Evolutionary conservation across 768 basidiomycete genomes (phyloP), one percentile per base, ranked within the genome.

Genomic region (Mycena alexandri): DNA sequence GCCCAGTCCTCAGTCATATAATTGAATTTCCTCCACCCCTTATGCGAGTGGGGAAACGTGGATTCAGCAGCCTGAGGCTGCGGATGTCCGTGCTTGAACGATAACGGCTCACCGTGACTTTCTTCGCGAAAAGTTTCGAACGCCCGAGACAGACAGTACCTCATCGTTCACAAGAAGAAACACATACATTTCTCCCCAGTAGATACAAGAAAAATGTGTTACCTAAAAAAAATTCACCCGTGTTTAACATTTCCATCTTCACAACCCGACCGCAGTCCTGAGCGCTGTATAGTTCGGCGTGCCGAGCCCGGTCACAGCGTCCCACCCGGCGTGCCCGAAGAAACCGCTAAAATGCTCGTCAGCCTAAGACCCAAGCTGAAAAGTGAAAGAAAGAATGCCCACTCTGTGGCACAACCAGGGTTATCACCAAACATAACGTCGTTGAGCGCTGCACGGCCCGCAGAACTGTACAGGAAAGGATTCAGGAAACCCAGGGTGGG

Each of bases 351-450:
- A 33, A 58, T 33, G 46, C n/a, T 58, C 41, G 9, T 38, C 19
- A 60, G 21, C 44, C 19, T 24, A 36, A 38, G 48, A 53, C 21
- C n/a, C n/a, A n/a, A n/a, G n/a, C n/a, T n/a, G n/a, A 22, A 21
- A 19, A 42, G 46, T 14, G 24, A 65, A 47, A 17, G 52, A 53
- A 54, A 63, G 25, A 43, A 34, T 33, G 36, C 19, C 12, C 38
- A 66, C 65, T 12, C 36, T 9, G 76, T 76, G 5, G 74, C 72
- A 66, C 84, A 85, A 13, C 84, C 83, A 2, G 79, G 79, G 50
- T 81, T 81, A 55, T 75, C 76, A 2, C 83, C 42, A 0, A 22
- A 25, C 29, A 79, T 81, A 63, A 84, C 77, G 38, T 84, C 83
- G 53, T 81, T 81, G 52, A 84, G 68, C 3, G 62, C 70, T 33